Percentiles rank a stretch among this genome's conserved stretches.
These are phyloP conservation scores for Fereydounia khargensis DNA, from an alignment of 1,284 basidiomycete species.

Conservation along the genomic window DNA sequence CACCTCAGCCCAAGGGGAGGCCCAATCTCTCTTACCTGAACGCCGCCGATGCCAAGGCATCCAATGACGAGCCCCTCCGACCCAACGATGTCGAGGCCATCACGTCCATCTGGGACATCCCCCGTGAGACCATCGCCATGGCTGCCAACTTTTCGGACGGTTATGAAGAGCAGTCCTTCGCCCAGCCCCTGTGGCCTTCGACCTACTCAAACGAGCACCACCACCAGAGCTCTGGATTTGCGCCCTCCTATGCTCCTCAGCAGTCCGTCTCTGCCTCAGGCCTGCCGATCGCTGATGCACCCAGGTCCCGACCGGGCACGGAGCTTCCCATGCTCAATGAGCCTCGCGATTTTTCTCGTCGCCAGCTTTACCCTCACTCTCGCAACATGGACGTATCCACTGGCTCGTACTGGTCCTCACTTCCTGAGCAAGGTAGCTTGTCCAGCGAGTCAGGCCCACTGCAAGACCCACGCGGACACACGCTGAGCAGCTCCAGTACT, in stretches of 20 bases:
- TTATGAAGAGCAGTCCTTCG: constrained; percentile 17
- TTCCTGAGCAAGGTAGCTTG: too few species aligned
- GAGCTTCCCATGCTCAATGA: not conserved
- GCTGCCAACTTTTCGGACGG: constrained; percentile 26
- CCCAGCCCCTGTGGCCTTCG: constrained; percentile 1
- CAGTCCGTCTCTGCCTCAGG: not conserved
- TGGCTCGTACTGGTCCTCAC: too few species aligned
- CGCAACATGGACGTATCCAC: too few species aligned
- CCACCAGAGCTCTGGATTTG: constrained; percentile 1
- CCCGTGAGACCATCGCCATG: constrained; percentile 33
- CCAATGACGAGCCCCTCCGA: constrained; percentile 14
- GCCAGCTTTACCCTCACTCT: constrained; percentile 11
- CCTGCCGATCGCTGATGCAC: constrained; percentile 1
- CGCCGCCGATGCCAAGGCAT: not conserved
- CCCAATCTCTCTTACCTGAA: not conserved
- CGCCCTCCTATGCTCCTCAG: not conserved
- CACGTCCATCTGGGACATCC: constrained; percentile 26
- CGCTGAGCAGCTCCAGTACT: too few species aligned
- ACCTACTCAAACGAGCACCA: not conserved
- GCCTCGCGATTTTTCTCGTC: constrained; percentile 2
- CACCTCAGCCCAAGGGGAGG: constrained; percentile 5
- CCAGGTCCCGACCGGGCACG: not conserved
- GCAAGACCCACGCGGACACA: too few species aligned
- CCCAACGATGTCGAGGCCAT: constrained; percentile 25
- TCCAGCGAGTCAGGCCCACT: too few species aligned